These are phyloP conservation scores for Talaromyces sp. DNA, from an alignment of 2,329 filamentous ascomycete genomes.

Conservation along the genomic window DNA sequence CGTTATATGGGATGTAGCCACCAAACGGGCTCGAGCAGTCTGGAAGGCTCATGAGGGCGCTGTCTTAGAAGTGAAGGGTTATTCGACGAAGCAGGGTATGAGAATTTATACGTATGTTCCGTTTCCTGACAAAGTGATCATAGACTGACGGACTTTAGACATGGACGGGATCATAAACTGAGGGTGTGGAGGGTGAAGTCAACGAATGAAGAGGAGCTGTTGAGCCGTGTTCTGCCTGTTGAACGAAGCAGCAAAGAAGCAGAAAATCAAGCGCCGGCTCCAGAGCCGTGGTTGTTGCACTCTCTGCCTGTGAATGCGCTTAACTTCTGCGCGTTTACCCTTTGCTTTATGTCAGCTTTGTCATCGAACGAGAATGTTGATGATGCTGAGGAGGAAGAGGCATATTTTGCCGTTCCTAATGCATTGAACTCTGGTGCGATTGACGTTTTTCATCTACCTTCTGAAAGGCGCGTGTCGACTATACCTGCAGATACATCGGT, in stretches of 20 bases:
- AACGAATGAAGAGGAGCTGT: constrained; percentile 47
- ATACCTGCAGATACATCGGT: constrained; percentile 47
- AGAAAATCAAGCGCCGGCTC: constrained; percentile 31
- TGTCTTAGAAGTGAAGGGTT: constrained; percentile 70
- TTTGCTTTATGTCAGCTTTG: constrained; percentile 45
- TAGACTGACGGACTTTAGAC: constrained; percentile 52
- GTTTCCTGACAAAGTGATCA: neutral
- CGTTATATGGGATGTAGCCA: constrained; percentile 77
- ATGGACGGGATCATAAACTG: constrained; percentile 84
- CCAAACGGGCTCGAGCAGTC: constrained; percentile 74
- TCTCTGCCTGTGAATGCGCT: constrained; percentile 83
- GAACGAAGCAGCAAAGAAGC: constrained; percentile 54
- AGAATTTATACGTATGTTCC: constrained; percentile 77
- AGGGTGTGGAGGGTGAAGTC: constrained; percentile 77
- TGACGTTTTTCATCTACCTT: constrained; percentile 80
- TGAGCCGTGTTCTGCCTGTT: constrained; percentile 69
- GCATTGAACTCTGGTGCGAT: constrained; percentile 71
- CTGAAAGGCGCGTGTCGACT: constrained; percentile 64
- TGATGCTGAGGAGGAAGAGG: constrained; percentile 24
- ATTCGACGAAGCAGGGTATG: constrained; percentile 44
- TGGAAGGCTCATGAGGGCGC: constrained; percentile 82
- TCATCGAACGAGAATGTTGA: neutral
- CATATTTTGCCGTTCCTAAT: constrained; percentile 78
- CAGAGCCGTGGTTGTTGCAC: constrained; percentile 76
- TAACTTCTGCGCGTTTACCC: constrained; percentile 87